phyloP scores from a whole-genome alignment of 768 basidiomycete species.

The Lyophyllum atratum region DNA sequence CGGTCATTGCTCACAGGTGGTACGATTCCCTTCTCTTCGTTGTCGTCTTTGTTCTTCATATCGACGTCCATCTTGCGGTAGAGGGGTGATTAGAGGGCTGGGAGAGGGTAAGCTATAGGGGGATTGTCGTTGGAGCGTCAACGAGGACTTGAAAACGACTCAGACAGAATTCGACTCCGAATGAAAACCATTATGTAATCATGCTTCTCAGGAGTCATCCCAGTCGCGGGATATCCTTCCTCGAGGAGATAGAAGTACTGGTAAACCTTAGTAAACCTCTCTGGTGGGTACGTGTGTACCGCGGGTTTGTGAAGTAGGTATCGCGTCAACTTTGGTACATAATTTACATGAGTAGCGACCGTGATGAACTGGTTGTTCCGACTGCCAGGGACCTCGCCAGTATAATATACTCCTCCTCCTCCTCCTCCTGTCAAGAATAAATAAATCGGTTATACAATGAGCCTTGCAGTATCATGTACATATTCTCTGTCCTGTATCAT shows the following conservation, averaged over 20 bases:
- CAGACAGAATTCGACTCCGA: not conserved
- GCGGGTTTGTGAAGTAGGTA: no score
- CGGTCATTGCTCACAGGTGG: slow-evolving; percentile 40
- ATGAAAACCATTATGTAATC: not conserved
- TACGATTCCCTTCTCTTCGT: slow-evolving; percentile 58
- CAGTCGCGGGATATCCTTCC: no score
- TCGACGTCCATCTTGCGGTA: slow-evolving; percentile 68
- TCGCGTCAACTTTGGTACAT: no score
- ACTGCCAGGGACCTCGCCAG: no score
- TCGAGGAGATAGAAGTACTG: no score
- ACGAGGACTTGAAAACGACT: slow-evolving; percentile 9
- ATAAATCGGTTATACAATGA: no score
- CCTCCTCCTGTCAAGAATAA: no score
- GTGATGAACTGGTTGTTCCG: no score
- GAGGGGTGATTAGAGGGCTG: slow-evolving; percentile 5
- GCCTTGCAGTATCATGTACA: not conserved
- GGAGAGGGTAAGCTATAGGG: slow-evolving; percentile 7
- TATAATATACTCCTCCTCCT: no score
- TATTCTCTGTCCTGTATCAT: not conserved
- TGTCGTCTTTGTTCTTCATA: slow-evolving; percentile 78
- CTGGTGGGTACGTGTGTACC: no score
- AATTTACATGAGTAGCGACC: no score
- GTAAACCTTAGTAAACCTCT: no score
- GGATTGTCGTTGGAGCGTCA: not conserved
- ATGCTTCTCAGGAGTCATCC: not conserved